phyloP scores from a whole-genome alignment of 768 basidiomycete genomes.

The Mycena venus region DNA sequence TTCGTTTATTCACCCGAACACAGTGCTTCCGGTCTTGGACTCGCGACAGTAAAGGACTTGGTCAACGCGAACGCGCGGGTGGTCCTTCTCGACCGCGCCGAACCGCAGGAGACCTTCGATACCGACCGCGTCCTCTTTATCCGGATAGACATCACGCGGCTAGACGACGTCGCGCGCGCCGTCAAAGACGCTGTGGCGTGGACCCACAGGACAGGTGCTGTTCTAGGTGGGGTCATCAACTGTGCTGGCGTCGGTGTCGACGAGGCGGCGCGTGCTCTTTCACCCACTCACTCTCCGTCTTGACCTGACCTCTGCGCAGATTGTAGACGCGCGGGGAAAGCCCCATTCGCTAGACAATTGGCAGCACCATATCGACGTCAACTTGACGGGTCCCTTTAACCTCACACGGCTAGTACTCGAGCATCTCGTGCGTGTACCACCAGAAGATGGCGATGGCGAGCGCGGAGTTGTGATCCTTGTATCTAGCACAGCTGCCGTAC shows the following conservation, averaged over 20 bases:
- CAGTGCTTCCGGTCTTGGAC: slow-evolving; percentile 54
- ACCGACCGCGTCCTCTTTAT: slow-evolving; percentile 33
- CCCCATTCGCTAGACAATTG: slow-evolving; percentile 52
- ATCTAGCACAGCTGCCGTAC: slow-evolving; percentile 49
- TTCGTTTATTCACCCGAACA: neutral
- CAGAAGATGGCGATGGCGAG: slow-evolving; percentile 47
- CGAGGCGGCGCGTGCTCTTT: slow-evolving; percentile 36
- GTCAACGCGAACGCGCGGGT: slow-evolving; percentile 41
- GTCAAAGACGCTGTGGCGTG: slow-evolving; percentile 43
- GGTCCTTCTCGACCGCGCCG: slow-evolving; percentile 49
- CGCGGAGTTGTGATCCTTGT: slow-evolving; percentile 55
- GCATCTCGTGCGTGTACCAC: slow-evolving; percentile 45
- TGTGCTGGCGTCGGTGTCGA: slow-evolving; percentile 52
- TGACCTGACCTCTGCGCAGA: slow-evolving; percentile 29
- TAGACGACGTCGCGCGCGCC: slow-evolving; percentile 44
- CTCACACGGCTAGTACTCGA: slow-evolving; percentile 51
- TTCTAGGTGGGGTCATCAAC: slow-evolving; percentile 54
- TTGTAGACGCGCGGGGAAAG: slow-evolving; percentile 43
- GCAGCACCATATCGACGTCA: slow-evolving; percentile 51
- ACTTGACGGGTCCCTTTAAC: slow-evolving; percentile 55
- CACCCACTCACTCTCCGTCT: neutral
- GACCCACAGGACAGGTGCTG: slow-evolving; percentile 40
- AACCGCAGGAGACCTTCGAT: slow-evolving; percentile 27
- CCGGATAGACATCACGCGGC: slow-evolving; percentile 44
- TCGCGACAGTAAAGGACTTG: slow-evolving; percentile 48